A percentile compares a stretch with the other conserved stretches of the same genome.
Conservation (phyloP, 768 basidiomycete species). For the Termitomyces sp. region DNA sequence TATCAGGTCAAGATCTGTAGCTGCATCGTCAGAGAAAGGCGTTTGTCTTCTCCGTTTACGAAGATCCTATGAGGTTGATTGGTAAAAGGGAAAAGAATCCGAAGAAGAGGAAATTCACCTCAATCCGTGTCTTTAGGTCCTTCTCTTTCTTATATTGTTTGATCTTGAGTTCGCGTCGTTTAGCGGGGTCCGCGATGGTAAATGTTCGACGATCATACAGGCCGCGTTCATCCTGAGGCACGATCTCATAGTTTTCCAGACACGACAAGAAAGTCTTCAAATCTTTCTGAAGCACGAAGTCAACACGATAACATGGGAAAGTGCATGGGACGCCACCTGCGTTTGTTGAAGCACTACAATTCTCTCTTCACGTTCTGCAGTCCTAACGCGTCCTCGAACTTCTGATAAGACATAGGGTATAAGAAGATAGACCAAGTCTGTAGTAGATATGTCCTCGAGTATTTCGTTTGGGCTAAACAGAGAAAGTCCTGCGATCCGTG, state of each 20-base stretch:
- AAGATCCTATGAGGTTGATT: constrained; percentile 33
- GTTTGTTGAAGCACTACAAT: constrained; percentile 47
- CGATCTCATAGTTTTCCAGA: constrained; percentile 61
- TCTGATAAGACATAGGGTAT: constrained; percentile 68
- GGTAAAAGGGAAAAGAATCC: not conserved
- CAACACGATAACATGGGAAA: constrained; percentile 6
- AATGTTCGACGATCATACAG: constrained; percentile 46
- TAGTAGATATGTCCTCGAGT: constrained; percentile 76
- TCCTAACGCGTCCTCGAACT: constrained; percentile 52
- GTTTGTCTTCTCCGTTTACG: constrained; percentile 47
- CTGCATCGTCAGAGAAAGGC: constrained; percentile 21
- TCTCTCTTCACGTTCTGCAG: constrained; percentile 53
- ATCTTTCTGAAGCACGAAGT: constrained; percentile 35
- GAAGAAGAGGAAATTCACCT: constrained; percentile 38
- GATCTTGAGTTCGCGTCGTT: constrained; percentile 84
- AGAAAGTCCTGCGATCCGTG: constrained; percentile 53
- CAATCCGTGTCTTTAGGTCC: constrained; percentile 63
- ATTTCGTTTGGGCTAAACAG: constrained; percentile 84
- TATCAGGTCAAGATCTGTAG: constrained; percentile 60
- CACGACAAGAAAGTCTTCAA: constrained; percentile 39
- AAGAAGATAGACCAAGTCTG: constrained; percentile 69
- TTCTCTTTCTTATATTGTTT: constrained; percentile 86
- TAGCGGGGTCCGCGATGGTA: constrained; percentile 56
- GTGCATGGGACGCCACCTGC: constrained; percentile 41
- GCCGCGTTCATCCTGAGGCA: constrained; percentile 53